phyloP scores from a whole-genome alignment of 2,329 filamentous ascomycete species.

The Colletotrichum orbiculare region DNA sequence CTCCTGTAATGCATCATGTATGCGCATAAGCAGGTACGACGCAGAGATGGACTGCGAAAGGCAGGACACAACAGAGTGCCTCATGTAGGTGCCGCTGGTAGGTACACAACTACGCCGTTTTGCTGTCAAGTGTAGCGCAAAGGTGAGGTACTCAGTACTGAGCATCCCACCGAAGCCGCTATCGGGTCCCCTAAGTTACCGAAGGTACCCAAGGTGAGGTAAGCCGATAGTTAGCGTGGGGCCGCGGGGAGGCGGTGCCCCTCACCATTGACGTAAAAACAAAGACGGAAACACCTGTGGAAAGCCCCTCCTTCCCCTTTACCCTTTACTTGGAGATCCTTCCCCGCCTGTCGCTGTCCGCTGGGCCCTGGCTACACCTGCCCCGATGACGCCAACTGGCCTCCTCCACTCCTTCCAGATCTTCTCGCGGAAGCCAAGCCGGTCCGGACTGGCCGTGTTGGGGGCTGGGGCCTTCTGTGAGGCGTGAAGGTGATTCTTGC shows the following conservation, averaged over 20 bases:
- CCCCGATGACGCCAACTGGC: too few relatives aligned
- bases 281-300: slow-evolving; percentile 2
- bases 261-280: neutral
- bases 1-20: neutral
- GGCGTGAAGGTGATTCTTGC: slow-evolving; percentile 4
- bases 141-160: too few relatives aligned
- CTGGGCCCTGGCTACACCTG: neutral
- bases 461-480: slow-evolving; percentile 1
- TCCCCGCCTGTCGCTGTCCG: neutral
- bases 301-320: neutral
- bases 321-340: neutral
- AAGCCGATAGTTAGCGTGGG: neutral
- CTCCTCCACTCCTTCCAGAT: neutral
- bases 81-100: too few relatives aligned
- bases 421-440: slow-evolving; percentile 18
- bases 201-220: too few relatives aligned
- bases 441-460: neutral
- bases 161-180: too few relatives aligned
- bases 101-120: too few relatives aligned
- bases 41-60: too few relatives aligned
- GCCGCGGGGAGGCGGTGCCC: neutral
- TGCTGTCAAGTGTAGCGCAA: too few relatives aligned
- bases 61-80: too few relatives aligned
- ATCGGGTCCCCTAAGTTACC: too few relatives aligned
- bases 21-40: neutral